These are phyloP conservation scores for Sarocladiaceae sp. DNA, from an alignment of 2,329 filamentous ascomycete genomes.

Conservation along the genomic window DNA sequence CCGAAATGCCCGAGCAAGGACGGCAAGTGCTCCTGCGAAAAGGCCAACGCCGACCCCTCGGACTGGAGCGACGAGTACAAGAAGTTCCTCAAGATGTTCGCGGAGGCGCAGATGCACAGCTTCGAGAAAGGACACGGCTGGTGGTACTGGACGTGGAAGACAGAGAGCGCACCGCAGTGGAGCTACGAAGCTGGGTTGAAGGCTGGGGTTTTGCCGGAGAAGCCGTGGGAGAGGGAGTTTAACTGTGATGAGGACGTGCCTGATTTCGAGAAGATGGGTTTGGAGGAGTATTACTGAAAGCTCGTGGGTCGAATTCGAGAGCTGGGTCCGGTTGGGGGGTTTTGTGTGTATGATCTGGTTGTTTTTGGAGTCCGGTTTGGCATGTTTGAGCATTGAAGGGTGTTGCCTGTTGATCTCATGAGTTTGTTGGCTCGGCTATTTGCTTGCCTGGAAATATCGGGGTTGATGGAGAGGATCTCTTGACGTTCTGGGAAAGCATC, in stretches of 20 bases:
- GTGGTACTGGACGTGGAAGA: constrained; percentile 99
- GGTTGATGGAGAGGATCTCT: background rate
- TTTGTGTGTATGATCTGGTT: background rate
- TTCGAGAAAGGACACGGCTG: constrained; percentile 94
- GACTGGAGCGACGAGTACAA: constrained; percentile 71
- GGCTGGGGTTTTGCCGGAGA: constrained; percentile 71
- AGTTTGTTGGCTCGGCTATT: too few relatives aligned
- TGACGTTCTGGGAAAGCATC: background rate
- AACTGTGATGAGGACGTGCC: constrained; percentile 57
- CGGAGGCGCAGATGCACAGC: constrained; percentile 89
- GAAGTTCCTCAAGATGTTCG: constrained; percentile 79
- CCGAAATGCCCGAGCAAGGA: constrained; percentile 68
- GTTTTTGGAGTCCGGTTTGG: background rate
- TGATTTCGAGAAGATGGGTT: constrained; percentile 35
- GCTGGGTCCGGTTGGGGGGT: too few relatives aligned
- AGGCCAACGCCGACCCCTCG: constrained; percentile 67
- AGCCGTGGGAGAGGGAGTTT: constrained; percentile 66
- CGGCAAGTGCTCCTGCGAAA: constrained; percentile 62
- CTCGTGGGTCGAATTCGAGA: background rate
- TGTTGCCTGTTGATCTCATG: too few relatives aligned
- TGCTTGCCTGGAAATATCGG: too few relatives aligned
- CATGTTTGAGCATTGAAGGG: too few relatives aligned
- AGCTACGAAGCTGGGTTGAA: constrained; percentile 77
- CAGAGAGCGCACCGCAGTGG: constrained; percentile 82
- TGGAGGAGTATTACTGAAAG: constrained; percentile 46